These are phyloP conservation scores for Pseudocercospora cruenta DNA, from an alignment of 2,329 filamentous ascomycete genomes.

Conservation along the genomic window DNA sequence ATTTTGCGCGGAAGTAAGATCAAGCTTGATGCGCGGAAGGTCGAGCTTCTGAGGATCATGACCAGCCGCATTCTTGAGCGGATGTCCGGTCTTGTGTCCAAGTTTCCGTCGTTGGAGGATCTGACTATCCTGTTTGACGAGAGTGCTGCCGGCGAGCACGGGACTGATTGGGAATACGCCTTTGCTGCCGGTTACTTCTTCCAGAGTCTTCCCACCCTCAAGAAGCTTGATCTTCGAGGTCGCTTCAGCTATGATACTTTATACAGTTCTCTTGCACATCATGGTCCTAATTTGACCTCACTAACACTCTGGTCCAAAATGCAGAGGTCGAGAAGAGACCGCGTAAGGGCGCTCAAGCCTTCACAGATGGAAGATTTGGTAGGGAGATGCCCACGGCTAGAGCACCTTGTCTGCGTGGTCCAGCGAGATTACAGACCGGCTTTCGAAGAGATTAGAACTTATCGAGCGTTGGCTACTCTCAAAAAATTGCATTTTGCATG, in stretches of 20 bases:
- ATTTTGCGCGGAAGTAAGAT: not conserved
- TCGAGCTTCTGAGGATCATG: constrained; percentile 3
- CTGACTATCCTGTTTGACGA: not conserved
- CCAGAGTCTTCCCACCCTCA: not conserved
- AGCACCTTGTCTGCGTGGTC: not conserved
- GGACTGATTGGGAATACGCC: constrained; percentile 3
- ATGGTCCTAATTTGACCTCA: not conserved
- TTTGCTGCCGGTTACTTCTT: constrained; percentile 1
- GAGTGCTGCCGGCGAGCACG: not conserved
- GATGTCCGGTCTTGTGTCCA: not conserved
- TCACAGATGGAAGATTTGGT: constrained; percentile 3
- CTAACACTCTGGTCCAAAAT: not conserved
- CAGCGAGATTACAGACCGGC: not conserved
- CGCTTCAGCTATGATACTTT: constrained; percentile 5
- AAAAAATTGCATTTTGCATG: not conserved
- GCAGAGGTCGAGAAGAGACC: constrained; percentile 4
- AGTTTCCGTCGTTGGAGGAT: not conserved
- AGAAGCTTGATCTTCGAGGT: not conserved
- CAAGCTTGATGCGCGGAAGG: not conserved
- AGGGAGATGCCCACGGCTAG: not conserved
- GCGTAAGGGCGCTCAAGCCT: not conserved
- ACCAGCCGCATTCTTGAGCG: constrained; percentile 6
- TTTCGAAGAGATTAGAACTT: not conserved
- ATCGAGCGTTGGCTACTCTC: not conserved
- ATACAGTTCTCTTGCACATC: constrained; percentile 1